Evolutionary conservation across 352 stramenopile species (phyloP).

Genomic region (Globisporangium rhizosaccharum): DNA sequence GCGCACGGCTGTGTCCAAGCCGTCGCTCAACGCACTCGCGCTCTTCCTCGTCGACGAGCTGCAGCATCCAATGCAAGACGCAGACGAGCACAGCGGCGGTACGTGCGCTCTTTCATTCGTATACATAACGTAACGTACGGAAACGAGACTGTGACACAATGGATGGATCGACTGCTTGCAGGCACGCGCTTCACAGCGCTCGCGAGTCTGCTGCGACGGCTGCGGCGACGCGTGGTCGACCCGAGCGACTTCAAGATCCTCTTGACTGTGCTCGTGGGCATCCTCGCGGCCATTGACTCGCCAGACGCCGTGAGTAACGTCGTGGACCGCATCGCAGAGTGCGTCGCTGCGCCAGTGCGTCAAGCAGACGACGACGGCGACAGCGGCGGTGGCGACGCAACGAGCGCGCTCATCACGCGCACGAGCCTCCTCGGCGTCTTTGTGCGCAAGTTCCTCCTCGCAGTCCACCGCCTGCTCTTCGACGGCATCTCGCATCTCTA

Average conservation of each 20-base stretch:
- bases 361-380: slow-evolving; percentile 11
- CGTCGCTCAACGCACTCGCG: slow-evolving; percentile 38
- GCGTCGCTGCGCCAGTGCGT: slow-evolving; percentile 27
- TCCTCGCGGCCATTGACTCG: slow-evolving; percentile 51
- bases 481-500: slow-evolving; percentile 65
- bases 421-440: slow-evolving; percentile 63
- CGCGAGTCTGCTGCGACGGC: slow-evolving; percentile 34
- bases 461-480: slow-evolving; percentile 53
- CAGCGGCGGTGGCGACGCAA: slow-evolving; percentile 26
- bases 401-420: slow-evolving; percentile 41
- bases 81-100: slow-evolving; percentile 2
- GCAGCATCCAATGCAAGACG: slow-evolving; percentile 26
- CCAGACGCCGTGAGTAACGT: slow-evolving; percentile 59
- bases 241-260: slow-evolving; percentile 36
- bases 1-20: slow-evolving; percentile 17
- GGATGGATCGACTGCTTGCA: background rate
- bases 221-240: slow-evolving; percentile 32
- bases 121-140: background rate
- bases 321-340: slow-evolving; percentile 62
- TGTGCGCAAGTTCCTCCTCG: slow-evolving; percentile 61
- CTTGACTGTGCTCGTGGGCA: slow-evolving; percentile 37
- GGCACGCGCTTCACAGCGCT: slow-evolving; percentile 24
- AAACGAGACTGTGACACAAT: background rate
- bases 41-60: slow-evolving; percentile 54
- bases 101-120: background rate